Percentiles rank a stretch among this genome's conserved stretches.
Evolutionary conservation across 2,329 filamentous ascomycete species (phyloP).

Genomic region (Fusarium sacchari): DNA sequence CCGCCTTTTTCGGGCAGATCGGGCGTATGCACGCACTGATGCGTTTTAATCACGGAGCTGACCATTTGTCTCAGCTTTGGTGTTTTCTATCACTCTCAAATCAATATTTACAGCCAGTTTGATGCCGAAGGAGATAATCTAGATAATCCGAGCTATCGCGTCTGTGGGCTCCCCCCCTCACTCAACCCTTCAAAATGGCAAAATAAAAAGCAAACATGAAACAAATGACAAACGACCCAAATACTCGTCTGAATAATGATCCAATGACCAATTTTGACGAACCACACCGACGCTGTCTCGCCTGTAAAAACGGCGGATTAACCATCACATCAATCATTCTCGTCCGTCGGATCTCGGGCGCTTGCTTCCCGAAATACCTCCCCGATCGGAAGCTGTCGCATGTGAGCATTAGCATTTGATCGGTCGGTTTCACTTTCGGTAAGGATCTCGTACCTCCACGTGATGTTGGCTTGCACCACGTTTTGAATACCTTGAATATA

Average conservation of each 20-base stretch:
- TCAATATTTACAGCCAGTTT: background rate
- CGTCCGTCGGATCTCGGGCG: conserved; percentile 7
- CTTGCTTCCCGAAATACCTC: conserved; percentile 18
- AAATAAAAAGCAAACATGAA: conserved; percentile 8
- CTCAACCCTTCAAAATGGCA: background rate
- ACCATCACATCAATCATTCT: conserved; percentile 11
- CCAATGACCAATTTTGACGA: background rate
- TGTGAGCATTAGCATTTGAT: background rate
- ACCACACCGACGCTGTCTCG: background rate
- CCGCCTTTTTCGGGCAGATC: background rate
- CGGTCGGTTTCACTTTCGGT: accelerated
- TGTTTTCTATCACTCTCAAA: background rate
- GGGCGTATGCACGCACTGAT: background rate
- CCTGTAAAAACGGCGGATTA: background rate
- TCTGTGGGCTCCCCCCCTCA: background rate
- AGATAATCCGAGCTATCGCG: background rate
- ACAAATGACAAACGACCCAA: background rate
- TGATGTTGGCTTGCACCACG: conserved; percentile 20
- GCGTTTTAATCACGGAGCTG: background rate
- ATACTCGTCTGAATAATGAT: background rate
- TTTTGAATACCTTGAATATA: conserved; percentile 15
- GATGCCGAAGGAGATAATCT: background rate
- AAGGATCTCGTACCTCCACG: conserved; percentile 1
- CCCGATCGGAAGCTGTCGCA: conserved; percentile 15
- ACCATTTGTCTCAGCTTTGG: background rate